These are phyloP conservation scores for Linnemannia elongata DNA, from an alignment of 192 early-diverging fungal genomes.

Conservation along the genomic window DNA sequence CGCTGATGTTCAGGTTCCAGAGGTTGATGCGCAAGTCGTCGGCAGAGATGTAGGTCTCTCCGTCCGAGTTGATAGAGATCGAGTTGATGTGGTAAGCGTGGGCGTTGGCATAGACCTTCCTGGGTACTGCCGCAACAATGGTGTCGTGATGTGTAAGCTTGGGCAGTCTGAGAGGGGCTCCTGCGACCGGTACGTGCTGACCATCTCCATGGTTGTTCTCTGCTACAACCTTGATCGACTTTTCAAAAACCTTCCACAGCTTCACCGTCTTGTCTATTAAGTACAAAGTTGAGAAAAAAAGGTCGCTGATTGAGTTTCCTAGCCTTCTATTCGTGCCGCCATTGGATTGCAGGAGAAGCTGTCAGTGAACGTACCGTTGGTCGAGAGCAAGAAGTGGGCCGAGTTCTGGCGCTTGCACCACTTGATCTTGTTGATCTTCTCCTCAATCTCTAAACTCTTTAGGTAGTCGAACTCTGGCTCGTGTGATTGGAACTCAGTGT, in stretches of 20 bases:
- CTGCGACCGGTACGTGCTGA: slow-evolving; percentile 44
- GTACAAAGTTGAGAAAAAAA: neutral
- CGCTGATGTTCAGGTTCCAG: slow-evolving; percentile 97
- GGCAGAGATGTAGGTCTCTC: slow-evolving; percentile 96
- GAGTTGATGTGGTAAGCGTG: slow-evolving; percentile 99
- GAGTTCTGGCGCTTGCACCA: slow-evolving; percentile 98
- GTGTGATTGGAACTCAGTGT: slow-evolving; percentile 99
- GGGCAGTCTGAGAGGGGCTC: slow-evolving; percentile 77
- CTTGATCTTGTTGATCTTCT: slow-evolving; percentile 99
- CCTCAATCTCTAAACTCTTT: slow-evolving; percentile 99
- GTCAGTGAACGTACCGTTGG: slow-evolving; percentile 78
- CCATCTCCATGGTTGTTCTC: slow-evolving; percentile 92
- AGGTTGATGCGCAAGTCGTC: slow-evolving; percentile 99
- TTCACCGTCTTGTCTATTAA: slow-evolving; percentile 98
- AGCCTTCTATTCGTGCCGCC: neutral
- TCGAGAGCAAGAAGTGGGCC: slow-evolving; percentile 96
- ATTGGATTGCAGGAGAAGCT: neutral
- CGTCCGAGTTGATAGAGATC: slow-evolving; percentile 98
- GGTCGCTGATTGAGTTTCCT: neutral
- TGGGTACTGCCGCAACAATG: slow-evolving; percentile 94
- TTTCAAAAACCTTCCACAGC: slow-evolving; percentile 99
- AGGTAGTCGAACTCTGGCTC: slow-evolving; percentile 99
- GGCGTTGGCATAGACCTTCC: slow-evolving; percentile 94
- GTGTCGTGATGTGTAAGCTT: slow-evolving; percentile 95
- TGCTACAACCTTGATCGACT: slow-evolving; percentile 93